Evolutionary conservation across 371 early-diverging fungal species (phyloP), one percentile per base, ranked within the genome.

Genomic region (Apophysomyces trapeziformis): DNA sequence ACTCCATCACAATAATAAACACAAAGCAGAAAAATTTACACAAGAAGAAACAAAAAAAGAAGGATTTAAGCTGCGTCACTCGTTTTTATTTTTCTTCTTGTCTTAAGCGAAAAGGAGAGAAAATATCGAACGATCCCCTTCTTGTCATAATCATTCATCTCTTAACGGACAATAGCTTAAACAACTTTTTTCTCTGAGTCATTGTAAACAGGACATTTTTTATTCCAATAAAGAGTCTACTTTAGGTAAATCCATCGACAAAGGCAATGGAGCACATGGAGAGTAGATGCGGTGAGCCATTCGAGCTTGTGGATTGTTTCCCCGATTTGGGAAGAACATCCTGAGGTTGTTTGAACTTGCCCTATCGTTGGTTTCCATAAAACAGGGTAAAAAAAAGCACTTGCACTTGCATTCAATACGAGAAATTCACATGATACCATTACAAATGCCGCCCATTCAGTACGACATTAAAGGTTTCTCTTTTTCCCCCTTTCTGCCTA

Each of bases 41-140:
- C 13, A 7, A 14, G 47, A 62, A 62, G 46, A 47, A 63, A 63
- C 54, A 56, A 14, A 63, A 54, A 37, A 62, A 44, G 35, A 36
- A 44, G 26, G 12, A 46, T 12, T 7, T 11, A 63, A 45, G 46
- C 46, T 45, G 12, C 16, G 13, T 13, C 46, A 45, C 46, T 45
- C 16, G 13, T 45, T 45, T 12, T 50, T 7, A 18, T n/a, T 47
- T 16, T 47, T 16, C 47, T 47, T 47, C n/a, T 47, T 47, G 11
- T 18, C 11, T 21, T 47, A 16, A 47, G 43, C 43, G 32, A 41
- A 41, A 41, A 11, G 11, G 13, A 8, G 47, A 7, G 16, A 47
- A n/a, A 18, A 47, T 14, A n/a, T 47, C 47, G 47, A 1, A n/a
- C n/a, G 13, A 47, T 47, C 47, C n/a, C 7, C 1, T 16, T 4